Base-by-base conservation (phyloP, 2,329 filamentous ascomycete species). In the Colletotrichum chlorophyti region DNA sequence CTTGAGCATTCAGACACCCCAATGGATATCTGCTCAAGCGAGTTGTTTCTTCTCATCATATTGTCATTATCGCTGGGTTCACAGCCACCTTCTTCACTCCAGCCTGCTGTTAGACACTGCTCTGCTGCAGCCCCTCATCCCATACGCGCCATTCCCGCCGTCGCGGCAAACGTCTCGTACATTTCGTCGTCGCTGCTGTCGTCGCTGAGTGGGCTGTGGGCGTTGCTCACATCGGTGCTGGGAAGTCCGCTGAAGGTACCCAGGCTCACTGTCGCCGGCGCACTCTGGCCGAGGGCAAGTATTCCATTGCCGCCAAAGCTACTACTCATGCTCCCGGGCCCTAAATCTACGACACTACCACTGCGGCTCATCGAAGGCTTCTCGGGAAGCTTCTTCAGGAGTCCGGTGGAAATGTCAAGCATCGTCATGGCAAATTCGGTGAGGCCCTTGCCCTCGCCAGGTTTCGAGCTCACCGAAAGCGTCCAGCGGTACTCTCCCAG, bases 401-500 rank as follows among this genome's bases (percentile, higher is more conserved):
- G 71, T 0, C 86, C 86, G 0, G 86, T 89, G 17, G 85, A 88
- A 51, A 89, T 89, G 68, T 92, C 90, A 38, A 93, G 76, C 81
- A 91, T 91, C 3, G 87, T 87, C 78, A 92, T 88, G n/a, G 90
- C 89, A 65, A 91, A 91, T 61, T 85, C 82, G 0, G 86, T 88
- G 50, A 88, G 68, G 1, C 81, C 79, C 43, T 76, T 81, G 52
- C 79, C 81, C 65, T 84, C 83, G 3, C 83, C 82, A 0, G 90
- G 87, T 70, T 92, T 91, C 40, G 86, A 88, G 73, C 89, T 93
- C 43, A 98, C 93, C 8, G 89, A 90, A 53, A 98, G 79, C 9
- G 94, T 97, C 94, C 94, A 99, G 46, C 92, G 85, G 70, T 97
- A 98, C 75, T 99, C 94, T 59, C 87, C 88, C 19, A 98, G 76